Evolutionary conservation across 106 monocot species (phyloP).

Genomic region (Acanthochlamys bracteata): DNA sequence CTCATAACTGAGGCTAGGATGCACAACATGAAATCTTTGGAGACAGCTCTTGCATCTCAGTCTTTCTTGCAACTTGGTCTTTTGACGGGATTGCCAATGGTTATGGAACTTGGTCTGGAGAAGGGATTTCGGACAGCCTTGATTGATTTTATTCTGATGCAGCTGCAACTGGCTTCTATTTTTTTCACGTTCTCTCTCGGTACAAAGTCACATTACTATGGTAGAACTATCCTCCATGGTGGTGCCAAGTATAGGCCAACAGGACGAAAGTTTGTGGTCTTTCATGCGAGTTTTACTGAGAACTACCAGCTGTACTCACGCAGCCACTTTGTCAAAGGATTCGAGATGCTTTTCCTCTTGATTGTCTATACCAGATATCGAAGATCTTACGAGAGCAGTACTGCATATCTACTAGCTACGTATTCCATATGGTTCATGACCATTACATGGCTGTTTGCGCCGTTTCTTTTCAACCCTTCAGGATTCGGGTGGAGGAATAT

Average conservation of each 20-base stretch:
- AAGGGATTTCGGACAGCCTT: conserved; percentile 70
- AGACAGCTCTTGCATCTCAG: conserved; percentile 86
- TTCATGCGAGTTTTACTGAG: conserved; percentile 96
- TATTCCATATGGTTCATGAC: conserved; percentile 96
- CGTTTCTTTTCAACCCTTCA: conserved; percentile 90
- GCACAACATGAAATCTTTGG: conserved; percentile 57
- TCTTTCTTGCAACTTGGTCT: conserved; percentile 92
- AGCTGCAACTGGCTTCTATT: conserved; percentile 73
- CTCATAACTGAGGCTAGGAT: conserved; percentile 46
- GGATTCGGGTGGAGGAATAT: conserved; percentile 98
- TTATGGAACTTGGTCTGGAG: conserved; percentile 97
- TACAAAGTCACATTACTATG: conserved; percentile 93
- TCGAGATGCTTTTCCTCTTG: conserved; percentile 77
- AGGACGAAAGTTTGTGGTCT: conserved; percentile 92
- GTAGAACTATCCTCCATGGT: conserved; percentile 91
- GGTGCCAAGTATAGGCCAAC: conserved; percentile 83
- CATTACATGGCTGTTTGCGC: conserved; percentile 89
- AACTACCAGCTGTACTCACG: conserved; percentile 89
- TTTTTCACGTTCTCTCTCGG: conserved; percentile 95
- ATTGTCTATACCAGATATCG: conserved; percentile 41
- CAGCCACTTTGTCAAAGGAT: conserved; percentile 88
- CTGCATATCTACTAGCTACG: conserved; percentile 70
- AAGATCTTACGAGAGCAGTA: conserved; percentile 45
- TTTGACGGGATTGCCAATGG: conserved; percentile 88
- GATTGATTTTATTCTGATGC: conserved; percentile 86